Evolutionary conservation across 1,284 basidiomycete genomes (phyloP).

Genomic region (Stereum hirsutum): DNA sequence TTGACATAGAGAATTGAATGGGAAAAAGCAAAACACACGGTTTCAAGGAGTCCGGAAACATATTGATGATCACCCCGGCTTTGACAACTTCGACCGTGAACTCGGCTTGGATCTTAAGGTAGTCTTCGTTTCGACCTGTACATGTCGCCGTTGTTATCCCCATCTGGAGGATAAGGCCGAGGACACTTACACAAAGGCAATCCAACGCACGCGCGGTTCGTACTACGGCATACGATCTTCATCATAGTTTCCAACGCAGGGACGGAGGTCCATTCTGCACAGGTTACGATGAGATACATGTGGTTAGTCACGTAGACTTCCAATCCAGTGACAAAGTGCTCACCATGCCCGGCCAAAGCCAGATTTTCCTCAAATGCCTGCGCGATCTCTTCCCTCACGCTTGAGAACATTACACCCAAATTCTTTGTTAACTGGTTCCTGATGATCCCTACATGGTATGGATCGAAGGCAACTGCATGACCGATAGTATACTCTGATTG

Average conservation of each 20-base stretch:
- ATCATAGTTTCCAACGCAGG: conserved; percentile 23
- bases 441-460: conserved; percentile 23
- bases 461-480: conserved; percentile 9
- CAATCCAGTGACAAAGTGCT: too few relatives aligned
- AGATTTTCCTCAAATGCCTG: conserved; percentile 20
- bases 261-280: conserved; percentile 29
- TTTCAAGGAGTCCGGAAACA: conserved; percentile 29
- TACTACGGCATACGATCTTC: conserved; percentile 28
- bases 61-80: conserved; percentile 16
- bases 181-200: conserved; percentile 25
- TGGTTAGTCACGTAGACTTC: not conserved
- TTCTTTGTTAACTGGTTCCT: conserved; percentile 23
- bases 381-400: conserved; percentile 25
- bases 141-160: too few relatives aligned
- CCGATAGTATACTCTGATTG: conserved; percentile 8
- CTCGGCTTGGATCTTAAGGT: conserved; percentile 22
- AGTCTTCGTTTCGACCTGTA: conserved; percentile 32
- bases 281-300: too few relatives aligned
- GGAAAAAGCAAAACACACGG: conserved; percentile 21
- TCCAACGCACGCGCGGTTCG: conserved; percentile 32
- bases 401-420: conserved; percentile 19
- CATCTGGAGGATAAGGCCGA: too few relatives aligned
- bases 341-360: conserved; percentile 10
- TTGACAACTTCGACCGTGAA: conserved; percentile 22
- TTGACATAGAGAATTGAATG: too few relatives aligned